A percentile compares a stretch with the other conserved stretches of the same genome.
These are phyloP conservation scores for Candida glucosophila DNA, from an alignment of 1,139 yeast genomes.

Conservation along the genomic window DNA sequence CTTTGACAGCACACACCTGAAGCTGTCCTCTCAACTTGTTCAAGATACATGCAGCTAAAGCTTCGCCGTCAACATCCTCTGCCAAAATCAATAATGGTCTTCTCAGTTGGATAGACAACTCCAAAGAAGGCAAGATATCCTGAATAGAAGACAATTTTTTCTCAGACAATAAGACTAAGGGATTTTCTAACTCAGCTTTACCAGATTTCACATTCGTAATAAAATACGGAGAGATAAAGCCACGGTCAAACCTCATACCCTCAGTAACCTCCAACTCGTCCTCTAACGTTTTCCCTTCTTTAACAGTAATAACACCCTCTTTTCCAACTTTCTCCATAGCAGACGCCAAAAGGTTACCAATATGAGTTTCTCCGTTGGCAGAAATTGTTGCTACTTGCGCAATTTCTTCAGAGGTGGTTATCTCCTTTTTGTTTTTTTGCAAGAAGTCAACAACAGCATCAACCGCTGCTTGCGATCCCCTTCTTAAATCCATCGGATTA, in stretches of 20 bases:
- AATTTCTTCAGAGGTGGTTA: slow-evolving; percentile 93
- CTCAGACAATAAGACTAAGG: slow-evolving; percentile 81
- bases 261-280: slow-evolving; percentile 97
- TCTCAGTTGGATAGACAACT: slow-evolving; percentile 88
- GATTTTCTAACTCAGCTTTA: slow-evolving; percentile 96
- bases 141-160: slow-evolving; percentile 91
- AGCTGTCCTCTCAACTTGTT: slow-evolving; percentile 99
- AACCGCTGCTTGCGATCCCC: slow-evolving; percentile 98
- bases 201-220: slow-evolving; percentile 95
- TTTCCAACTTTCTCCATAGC: slow-evolving; percentile 99
- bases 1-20: slow-evolving; percentile 97
- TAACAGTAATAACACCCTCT: slow-evolving; percentile 98
- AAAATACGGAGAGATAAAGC: slow-evolving; percentile 96
- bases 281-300: slow-evolving; percentile 93
- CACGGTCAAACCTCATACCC: slow-evolving; percentile 99
- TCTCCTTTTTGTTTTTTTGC: slow-evolving; percentile 88
- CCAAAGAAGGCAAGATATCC: slow-evolving; percentile 90
- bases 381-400: slow-evolving; percentile 99
- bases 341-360: slow-evolving; percentile 86
- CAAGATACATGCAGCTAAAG: slow-evolving; percentile 96
- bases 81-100: slow-evolving; percentile 94
- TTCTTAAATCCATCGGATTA: slow-evolving; percentile 98
- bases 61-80: slow-evolving; percentile 98
- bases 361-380: slow-evolving; percentile 94
- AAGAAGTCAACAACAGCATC: slow-evolving; percentile 90